Conservation (phyloP, 163 green algal species). For the Prototheca wickerhamii region DNA sequence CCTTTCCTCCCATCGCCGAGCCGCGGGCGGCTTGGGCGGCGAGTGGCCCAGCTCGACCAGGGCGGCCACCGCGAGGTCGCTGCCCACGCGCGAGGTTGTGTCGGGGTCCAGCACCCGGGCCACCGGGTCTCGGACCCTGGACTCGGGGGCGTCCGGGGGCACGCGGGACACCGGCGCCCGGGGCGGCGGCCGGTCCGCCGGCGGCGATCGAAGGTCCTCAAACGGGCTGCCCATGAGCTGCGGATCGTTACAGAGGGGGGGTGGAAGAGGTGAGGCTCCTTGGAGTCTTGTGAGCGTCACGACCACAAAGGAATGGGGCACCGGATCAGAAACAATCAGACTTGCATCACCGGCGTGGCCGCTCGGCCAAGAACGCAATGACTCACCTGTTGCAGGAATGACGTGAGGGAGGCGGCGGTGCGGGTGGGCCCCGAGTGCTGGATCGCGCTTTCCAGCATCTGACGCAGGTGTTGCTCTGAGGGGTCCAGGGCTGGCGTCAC, state of each 20-base stretch:
- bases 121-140: no score
- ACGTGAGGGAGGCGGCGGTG: neutral
- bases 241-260: no score
- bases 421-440: neutral
- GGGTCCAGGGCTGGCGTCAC: neutral
- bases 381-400: neutral
- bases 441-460: neutral
- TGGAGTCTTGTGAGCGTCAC: no score
- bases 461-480: neutral
- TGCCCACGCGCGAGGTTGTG: neutral
- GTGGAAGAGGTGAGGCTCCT: no score
- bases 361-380: neutral
- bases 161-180: no score
- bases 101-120: neutral
- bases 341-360: neutral
- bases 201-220: no score
- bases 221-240: no score
- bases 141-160: no score
- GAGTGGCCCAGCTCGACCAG: neutral
- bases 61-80: neutral
- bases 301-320: no score
- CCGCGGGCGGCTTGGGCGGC: neutral
- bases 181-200: no score
- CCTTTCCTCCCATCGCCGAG: neutral
- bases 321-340: neutral